Evolutionary conservation across 768 basidiomycete species (phyloP).

Genomic region (Sporobolomyces roseus): DNA sequence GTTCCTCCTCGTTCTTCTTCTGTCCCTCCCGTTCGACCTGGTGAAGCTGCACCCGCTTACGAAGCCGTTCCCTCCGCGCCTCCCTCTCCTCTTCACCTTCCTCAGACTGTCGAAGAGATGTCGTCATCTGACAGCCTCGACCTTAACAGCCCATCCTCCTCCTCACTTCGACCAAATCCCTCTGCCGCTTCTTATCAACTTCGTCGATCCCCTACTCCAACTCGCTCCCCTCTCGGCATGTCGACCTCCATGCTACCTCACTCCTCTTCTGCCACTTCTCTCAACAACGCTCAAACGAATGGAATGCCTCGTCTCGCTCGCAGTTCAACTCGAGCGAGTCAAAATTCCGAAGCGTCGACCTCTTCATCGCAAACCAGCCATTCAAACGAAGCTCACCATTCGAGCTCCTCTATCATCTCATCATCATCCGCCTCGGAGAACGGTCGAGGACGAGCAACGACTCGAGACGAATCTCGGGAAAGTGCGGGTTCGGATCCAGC

Average conservation of each 20-base stretch:
- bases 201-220: slow-evolving; percentile 15
- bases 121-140: not conserved
- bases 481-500: too few relatives aligned
- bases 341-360: slow-evolving; percentile 22
- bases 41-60: slow-evolving; percentile 35
- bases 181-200: slow-evolving; percentile 8
- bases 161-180: not conserved
- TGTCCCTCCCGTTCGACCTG: slow-evolving; percentile 29
- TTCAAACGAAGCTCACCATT: slow-evolving; percentile 7
- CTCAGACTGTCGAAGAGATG: not conserved
- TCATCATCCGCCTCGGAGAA: slow-evolving; percentile 11
- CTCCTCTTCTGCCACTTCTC: slow-evolving; percentile 2
- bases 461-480: not conserved
- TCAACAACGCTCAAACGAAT: not conserved
- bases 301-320: not conserved
- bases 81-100: slow-evolving; percentile 12
- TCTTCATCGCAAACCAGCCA: not conserved
- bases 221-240: slow-evolving; percentile 32
- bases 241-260: not conserved
- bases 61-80: slow-evolving; percentile 25
- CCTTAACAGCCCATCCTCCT: not conserved
- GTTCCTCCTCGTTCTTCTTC: not conserved
- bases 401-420: slow-evolving; percentile 7
- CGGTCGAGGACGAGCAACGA: slow-evolving; percentile 12
- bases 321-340: slow-evolving; percentile 15